Base-by-base conservation (phyloP, 2,329 filamentous ascomycete species). In the Chaetomiaceae sp. region DNA sequence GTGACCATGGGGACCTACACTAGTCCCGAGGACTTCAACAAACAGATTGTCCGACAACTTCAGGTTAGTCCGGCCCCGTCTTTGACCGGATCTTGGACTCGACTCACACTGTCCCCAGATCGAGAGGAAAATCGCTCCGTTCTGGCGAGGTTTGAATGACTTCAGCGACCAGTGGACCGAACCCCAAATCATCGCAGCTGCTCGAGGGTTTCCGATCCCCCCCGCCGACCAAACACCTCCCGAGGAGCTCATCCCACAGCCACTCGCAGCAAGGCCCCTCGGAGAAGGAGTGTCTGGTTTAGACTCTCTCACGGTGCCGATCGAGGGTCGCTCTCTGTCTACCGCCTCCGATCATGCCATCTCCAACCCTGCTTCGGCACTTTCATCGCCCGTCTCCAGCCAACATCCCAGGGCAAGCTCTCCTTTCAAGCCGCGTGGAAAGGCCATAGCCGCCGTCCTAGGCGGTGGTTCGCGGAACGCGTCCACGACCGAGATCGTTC, bases 1-100 rank as follows among this genome's bases (percentile, higher is more conserved):
- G 93, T 98, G 26, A 98, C 93, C 0, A 79, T 95, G 62, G 93
- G 93, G 29, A 87, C 90, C 40, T 98, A 98, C 62, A 91, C 88
- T 18, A 90, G 91, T 0, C 72, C 81, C 1, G 93, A 98, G 67
- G 93, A 98, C 67, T 98, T 91, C 64, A 95, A 81, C 72, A 97
- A 97, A 66, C 70, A 78, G 15, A 73, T 88, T 38, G 91, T 97
- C 46, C 81, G 93, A 56, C 90, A 95, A 64, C 71, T 98, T 45
- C 91, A 93, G 83, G 89, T 95, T 75, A 60, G 55, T 27, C 30
- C 15, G n/a, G n/a, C n/a, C 10, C 11, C 40, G 2, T 17, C 29
- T 14, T n/a, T 7, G 12, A 7, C 29, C 10, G 7, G 29, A 17
- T 40, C 14, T 51, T 61, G 33, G 59, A 15, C 43, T 22, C 5